Conservation (phyloP, 2,329 filamentous ascomycete genomes). For the Teratosphaeria nubilosa region DNA sequence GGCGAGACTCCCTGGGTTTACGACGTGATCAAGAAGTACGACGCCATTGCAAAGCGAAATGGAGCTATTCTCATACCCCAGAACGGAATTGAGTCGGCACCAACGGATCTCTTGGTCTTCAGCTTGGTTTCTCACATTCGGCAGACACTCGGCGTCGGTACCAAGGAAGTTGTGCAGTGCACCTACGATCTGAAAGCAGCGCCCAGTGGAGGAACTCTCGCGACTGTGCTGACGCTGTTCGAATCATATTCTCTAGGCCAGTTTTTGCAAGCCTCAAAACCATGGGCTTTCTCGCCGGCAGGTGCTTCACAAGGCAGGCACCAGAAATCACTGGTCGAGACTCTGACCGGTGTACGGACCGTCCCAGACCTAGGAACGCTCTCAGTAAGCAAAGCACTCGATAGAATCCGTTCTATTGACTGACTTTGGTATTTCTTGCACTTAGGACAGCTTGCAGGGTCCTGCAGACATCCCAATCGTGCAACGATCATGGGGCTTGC, state of each 20-base stretch:
- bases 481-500: constrained; percentile 50
- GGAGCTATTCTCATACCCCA: constrained; percentile 54
- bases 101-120: constrained; percentile 47
- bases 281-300: constrained; percentile 42
- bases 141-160: constrained; percentile 39
- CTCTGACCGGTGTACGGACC: constrained; percentile 40
- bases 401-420: too few species aligned
- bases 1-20: constrained; percentile 56
- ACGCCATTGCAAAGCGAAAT: constrained; percentile 48
- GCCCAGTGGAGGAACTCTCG: constrained; percentile 50
- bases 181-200: constrained; percentile 46
- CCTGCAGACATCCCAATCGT: constrained; percentile 47
- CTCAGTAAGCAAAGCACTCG: constrained; percentile 22
- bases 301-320: constrained; percentile 24
- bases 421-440: too few species aligned
- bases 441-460: constrained; percentile 38
- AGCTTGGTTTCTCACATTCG: constrained; percentile 44
- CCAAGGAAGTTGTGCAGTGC: constrained; percentile 41
- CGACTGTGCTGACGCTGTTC: constrained; percentile 53
- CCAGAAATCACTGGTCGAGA: constrained; percentile 27
- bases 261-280: constrained; percentile 37
- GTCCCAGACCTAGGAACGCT: constrained; percentile 49
- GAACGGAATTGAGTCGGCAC: constrained; percentile 51
- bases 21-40: constrained; percentile 52
- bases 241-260: constrained; percentile 38